Evolutionary conservation across 202 grass and related monocot species (phyloP), one percentile per base, ranked within the genome.

Genomic region (Setaria italica): DNA sequence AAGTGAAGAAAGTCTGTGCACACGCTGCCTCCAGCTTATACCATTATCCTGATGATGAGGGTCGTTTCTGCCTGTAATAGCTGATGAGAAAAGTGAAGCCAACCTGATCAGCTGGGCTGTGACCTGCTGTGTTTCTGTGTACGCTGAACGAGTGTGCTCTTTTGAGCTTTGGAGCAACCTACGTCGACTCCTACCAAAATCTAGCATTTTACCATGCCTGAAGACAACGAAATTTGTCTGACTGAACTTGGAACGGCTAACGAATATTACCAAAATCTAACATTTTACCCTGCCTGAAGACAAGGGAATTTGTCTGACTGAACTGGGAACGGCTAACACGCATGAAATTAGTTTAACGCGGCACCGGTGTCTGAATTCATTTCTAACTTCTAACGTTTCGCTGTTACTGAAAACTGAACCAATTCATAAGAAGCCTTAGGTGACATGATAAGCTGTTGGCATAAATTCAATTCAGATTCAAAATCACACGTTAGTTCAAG

Each of bases 31-130:
- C 45, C n/a, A 20, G 60, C 20, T 43, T 77, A 46, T 34, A 39
- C 43, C 10, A 57, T 1, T 39, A 33, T 56, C 21, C 12, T 67
- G 33, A 30, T 43, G 19, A 74, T 33, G 15, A 73, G 16, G 50
- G 50, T n/a, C 20, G 62, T 16, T 67, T 77, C 67, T 53, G 15
- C 41, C 25, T 39, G 66, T 43, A 41, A 62, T 30, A 32, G 74
- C 75, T 32, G 42, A 39, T 12, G 39, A 33, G 4, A 25, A 78
- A 82, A 68, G 54, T 74, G 48, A 82, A 47, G 10, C 42, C 25
- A 51, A 56, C 2, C 7, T 25, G 49, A 68, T 10, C 62, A 9
- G 72, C 25, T 58, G 62, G 45, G 58, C 20, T 63, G 0, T 15
- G 19, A 35, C 15, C 42, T 9, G 67, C 3, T 46, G n/a, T 75